Evolutionary conservation across 2,329 filamentous ascomycete species (phyloP), one percentile per base, ranked within the genome.

Genomic region (Rutstroemia sp.): DNA sequence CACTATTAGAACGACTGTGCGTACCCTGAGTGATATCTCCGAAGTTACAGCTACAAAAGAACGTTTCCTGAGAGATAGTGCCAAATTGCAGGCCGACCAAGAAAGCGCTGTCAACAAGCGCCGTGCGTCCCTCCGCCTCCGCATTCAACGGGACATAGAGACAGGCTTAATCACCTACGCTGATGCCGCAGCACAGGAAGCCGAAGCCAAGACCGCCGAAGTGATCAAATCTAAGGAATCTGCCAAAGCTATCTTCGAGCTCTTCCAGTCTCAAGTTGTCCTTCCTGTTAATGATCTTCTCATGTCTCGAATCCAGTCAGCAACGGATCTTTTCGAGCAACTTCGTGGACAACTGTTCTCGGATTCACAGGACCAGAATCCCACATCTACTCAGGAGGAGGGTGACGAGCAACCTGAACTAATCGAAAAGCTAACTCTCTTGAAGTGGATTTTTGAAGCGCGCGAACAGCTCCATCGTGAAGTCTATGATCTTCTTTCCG

Each of bases 391-490:
- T 0, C 92, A 96, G 70, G 91, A 96, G 71, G 92, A 96, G 73
- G 92, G 94, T 18, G 92, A 97, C 64, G 92, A 96, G 70, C 86
- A 92, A 69, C 94, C 94, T 0, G 94, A 99, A 71, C 79, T 97
- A 0, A 77, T 97, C 2, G 94, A 99, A 71, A 95, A 96, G 72
- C 78, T 99, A 12, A 97, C 92, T 0, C 81, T 96, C 49, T 78
- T 97, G 14, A 99, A 97, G 68, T 97, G 94, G 92, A 84, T 97
- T 8, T 97, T 96, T 65, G 94, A 99, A 70, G 87, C 88, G 1
- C 85, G 92, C n/a, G 94, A 99, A 72, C 79, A 82, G 48, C 78
- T 97, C 8, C 87, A 97, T 73, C 85, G 89, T 45, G 88, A 90
- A 65, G 81, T 92, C 53, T 96, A 90, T 67, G 88, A 95, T 64